phyloP scores from a whole-genome alignment of 306 rosid genomes.

The Abrus precatorius region DNA sequence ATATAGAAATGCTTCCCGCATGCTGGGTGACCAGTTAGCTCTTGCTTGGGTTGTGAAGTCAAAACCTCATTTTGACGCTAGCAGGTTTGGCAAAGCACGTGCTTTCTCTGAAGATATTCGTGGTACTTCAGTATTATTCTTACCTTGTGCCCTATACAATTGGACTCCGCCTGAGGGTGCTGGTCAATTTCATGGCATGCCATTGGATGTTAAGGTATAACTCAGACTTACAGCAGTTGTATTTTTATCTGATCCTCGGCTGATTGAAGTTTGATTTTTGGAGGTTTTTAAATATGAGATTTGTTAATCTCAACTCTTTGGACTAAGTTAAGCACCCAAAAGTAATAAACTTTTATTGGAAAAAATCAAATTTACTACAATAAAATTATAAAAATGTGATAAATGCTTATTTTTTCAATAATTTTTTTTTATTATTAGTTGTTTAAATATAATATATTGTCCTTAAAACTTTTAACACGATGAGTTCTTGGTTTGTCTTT shows the following conservation, averaged over 20 bases:
- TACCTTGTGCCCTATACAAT: conserved; percentile 81
- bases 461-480: conserved; percentile 1
- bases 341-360: too few species aligned
- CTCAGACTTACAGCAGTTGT: background rate
- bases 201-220: conserved; percentile 87
- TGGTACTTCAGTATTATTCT: conserved; percentile 72
- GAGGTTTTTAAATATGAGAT: background rate
- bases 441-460: background rate
- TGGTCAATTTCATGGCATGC: conserved; percentile 97
- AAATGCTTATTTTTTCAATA: too few species aligned
- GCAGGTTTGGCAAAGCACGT: conserved; percentile 64
- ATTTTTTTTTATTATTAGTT: too few species aligned
- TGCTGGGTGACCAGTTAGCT: conserved; percentile 98
- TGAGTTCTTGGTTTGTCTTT: conserved; percentile 3
- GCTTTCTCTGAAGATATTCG: conserved; percentile 73
- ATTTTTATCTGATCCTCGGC: conserved; percentile 10
- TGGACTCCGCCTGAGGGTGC: conserved; percentile 99
- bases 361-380: too few species aligned
- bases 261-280: conserved; percentile 15
- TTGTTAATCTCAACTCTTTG: too few species aligned
- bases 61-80: conserved; percentile 71
- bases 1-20: conserved; percentile 78
- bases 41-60: conserved; percentile 94
- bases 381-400: too few species aligned
- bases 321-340: too few species aligned